Percentiles rank a stretch among this genome's conserved stretches.
Conservation (phyloP, 306 rosid species). For the Cicer cuneatum region DNA sequence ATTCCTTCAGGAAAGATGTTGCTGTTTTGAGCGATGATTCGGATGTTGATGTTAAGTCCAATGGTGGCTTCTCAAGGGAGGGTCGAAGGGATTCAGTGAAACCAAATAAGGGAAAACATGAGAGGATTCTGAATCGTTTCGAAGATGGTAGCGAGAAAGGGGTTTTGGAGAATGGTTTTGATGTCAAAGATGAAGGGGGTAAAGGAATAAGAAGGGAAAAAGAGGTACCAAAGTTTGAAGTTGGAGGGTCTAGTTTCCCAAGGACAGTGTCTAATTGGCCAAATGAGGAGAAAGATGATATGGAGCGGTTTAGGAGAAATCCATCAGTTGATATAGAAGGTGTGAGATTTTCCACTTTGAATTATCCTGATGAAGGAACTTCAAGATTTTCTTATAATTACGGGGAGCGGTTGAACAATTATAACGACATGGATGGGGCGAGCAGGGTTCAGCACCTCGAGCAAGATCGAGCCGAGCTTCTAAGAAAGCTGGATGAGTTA, state of each 20-base stretch:
- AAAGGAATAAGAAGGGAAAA: slow-evolving; percentile 55
- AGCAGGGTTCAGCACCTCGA: slow-evolving; percentile 68
- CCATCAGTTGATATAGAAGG: slow-evolving; percentile 59
- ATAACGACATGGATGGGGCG: slow-evolving; percentile 55
- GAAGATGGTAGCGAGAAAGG: slow-evolving; percentile 48
- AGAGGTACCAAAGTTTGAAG: slow-evolving; percentile 48
- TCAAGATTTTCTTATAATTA: slow-evolving; percentile 57
- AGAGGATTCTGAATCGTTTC: slow-evolving; percentile 45
- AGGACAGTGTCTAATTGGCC: slow-evolving; percentile 63
- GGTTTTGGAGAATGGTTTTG: slow-evolving; percentile 49
- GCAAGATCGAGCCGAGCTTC: slow-evolving; percentile 86
- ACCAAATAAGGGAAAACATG: slow-evolving; percentile 44
- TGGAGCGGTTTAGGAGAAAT: slow-evolving; percentile 54
- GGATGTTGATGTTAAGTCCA: slow-evolving; percentile 61
- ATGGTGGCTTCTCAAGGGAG: slow-evolving; percentile 47
- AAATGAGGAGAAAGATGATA: slow-evolving; percentile 57
- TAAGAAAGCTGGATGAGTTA: slow-evolving; percentile 88
- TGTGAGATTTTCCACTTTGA: slow-evolving; percentile 70
- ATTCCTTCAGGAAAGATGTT: slow-evolving; percentile 57
- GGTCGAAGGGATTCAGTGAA: slow-evolving; percentile 54
- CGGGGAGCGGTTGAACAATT: slow-evolving; percentile 61
- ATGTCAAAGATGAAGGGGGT: slow-evolving; percentile 51
- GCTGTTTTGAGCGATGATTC: slow-evolving; percentile 59
- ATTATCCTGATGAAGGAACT: slow-evolving; percentile 67
- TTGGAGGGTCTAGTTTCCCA: slow-evolving; percentile 48